Conservation (phyloP, 305 asterid genomes). For the Fraxinus paxiana region DNA sequence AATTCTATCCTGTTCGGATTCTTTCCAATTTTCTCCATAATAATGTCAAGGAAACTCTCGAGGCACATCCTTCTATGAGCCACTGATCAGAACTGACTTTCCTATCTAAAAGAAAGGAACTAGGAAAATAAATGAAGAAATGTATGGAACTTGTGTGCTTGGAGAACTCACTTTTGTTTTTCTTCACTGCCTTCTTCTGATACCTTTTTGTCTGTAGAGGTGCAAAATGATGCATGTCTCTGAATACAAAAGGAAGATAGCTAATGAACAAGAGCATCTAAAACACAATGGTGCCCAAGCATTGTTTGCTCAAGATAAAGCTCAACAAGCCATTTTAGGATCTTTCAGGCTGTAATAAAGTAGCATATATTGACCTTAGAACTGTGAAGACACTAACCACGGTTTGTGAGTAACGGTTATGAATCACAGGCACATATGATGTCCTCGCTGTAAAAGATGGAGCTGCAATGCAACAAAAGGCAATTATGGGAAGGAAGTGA, state of each 20-base stretch:
- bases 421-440: slow-evolving; percentile 30
- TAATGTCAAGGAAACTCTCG: neutral
- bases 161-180: slow-evolving; percentile 47
- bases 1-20: neutral
- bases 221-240: slow-evolving; percentile 53
- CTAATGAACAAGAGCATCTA: neutral
- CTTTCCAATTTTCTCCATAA: neutral
- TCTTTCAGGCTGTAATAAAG: neutral
- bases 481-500: slow-evolving; percentile 2
- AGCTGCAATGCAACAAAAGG: slow-evolving; percentile 32
- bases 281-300: neutral
- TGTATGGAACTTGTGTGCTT: neutral
- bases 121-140: neutral
- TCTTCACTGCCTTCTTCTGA: slow-evolving; percentile 41
- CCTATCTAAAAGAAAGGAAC: slow-evolving; percentile 5
- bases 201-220: slow-evolving; percentile 40
- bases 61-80: slow-evolving; percentile 8
- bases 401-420: slow-evolving; percentile 21
- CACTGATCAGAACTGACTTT: slow-evolving; percentile 2
- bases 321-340: slow-evolving; percentile 2
- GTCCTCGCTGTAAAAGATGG: slow-evolving; percentile 35
- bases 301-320: slow-evolving; percentile 16
- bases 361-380: neutral
- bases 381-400: slow-evolving; percentile 35
- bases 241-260: slow-evolving; percentile 27